Evolutionary conservation across 768 basidiomycete genomes (phyloP).

Genomic region (Boletus subparvulus): DNA sequence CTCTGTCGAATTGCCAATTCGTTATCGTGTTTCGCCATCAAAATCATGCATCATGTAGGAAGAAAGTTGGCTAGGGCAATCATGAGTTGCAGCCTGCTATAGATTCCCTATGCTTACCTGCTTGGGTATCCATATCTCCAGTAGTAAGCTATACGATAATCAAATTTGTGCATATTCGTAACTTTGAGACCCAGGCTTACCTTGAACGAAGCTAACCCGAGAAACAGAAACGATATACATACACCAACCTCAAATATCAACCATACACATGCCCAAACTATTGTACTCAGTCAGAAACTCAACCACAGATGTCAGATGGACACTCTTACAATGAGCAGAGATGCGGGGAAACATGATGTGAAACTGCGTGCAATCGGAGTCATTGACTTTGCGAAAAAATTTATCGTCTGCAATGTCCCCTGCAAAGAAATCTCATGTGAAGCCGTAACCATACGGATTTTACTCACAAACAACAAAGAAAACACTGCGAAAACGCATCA

Average conservation of each 20-base stretch:
- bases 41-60: conserved; percentile 45
- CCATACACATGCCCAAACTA: conserved; percentile 89
- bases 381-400: conserved; percentile 92
- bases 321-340: conserved; percentile 62
- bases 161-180: not conserved
- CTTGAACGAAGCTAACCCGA: conserved; percentile 85
- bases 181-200: conserved; percentile 35
- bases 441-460: not conserved
- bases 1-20: not conserved
- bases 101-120: conserved; percentile 47
- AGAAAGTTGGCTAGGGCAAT: conserved; percentile 52
- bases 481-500: conserved; percentile 43
- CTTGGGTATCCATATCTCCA: conserved; percentile 55
- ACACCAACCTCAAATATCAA: conserved; percentile 74
- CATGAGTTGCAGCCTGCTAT: conserved; percentile 5
- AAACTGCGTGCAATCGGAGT: conserved; percentile 92
- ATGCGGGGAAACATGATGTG: conserved; percentile 68
- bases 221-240: conserved; percentile 73
- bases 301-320: not conserved
- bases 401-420: conserved; percentile 95
- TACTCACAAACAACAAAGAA: conserved; percentile 85
- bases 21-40: conserved; percentile 2
- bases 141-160: conserved; percentile 35
- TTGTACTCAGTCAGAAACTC: not conserved
- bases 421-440: conserved; percentile 29